Conservation (phyloP, 441 rosid genomes). For the Melianthus villosus region DNA sequence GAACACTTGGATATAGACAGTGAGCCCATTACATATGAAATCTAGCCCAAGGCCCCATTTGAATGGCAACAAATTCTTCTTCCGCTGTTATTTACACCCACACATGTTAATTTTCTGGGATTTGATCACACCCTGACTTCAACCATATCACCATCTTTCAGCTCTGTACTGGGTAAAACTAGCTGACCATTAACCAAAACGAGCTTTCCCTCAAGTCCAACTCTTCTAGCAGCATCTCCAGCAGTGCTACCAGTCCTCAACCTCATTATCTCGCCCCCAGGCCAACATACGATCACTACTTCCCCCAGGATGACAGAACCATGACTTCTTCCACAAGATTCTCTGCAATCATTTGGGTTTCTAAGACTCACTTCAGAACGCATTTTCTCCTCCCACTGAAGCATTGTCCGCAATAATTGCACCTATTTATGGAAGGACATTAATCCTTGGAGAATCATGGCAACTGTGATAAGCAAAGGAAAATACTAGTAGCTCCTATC, state of each 20-base stretch:
- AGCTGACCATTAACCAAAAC: conserved; percentile 48
- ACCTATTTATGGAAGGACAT: conserved; percentile 19
- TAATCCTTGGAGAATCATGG: too few species aligned
- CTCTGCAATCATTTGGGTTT: conserved; percentile 10
- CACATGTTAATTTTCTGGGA: background rate
- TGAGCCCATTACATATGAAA: too few species aligned
- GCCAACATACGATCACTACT: conserved; percentile 53
- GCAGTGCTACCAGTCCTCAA: conserved; percentile 55
- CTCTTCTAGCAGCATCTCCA: conserved; percentile 56
- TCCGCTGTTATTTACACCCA: conserved; percentile 8
- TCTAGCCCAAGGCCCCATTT: too few species aligned
- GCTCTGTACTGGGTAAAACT: conserved; percentile 46
- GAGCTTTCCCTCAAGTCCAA: conserved; percentile 44
- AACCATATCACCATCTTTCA: conserved; percentile 60
- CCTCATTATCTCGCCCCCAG: conserved; percentile 55
- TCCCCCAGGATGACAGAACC: conserved; percentile 29
- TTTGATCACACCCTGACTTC: conserved; percentile 34
- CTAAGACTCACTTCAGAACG: conserved; percentile 27
- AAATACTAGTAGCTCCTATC: too few species aligned
- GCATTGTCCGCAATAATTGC: conserved; percentile 52
- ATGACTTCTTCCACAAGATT: background rate
- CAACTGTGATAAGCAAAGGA: too few species aligned
- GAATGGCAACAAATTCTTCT: too few species aligned
- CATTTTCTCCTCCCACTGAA: conserved; percentile 58
- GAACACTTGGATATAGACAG: too few species aligned